These are phyloP conservation scores for Pseudogymnoascus sp. DNA, from an alignment of 2,329 filamentous ascomycete species.

Conservation along the genomic window DNA sequence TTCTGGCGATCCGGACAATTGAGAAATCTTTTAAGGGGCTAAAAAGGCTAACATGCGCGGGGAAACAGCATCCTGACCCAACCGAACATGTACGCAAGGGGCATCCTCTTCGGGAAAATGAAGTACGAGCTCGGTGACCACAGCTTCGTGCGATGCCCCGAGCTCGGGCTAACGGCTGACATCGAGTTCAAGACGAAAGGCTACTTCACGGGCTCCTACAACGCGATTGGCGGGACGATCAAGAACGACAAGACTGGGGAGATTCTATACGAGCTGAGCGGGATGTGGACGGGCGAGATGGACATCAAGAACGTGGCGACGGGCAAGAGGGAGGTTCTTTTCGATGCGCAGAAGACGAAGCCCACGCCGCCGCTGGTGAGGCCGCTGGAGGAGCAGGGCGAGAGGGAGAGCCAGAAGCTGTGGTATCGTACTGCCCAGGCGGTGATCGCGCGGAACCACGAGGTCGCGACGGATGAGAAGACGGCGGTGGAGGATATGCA, in stretches of 20 bases:
- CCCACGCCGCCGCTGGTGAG: slow-evolving; percentile 65
- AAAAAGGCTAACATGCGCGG: slow-evolving; percentile 30
- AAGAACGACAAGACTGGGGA: slow-evolving; percentile 83
- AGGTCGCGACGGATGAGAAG: slow-evolving; percentile 86
- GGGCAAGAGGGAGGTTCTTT: slow-evolving; percentile 79
- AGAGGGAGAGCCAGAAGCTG: slow-evolving; percentile 79
- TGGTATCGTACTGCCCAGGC: slow-evolving; percentile 78
- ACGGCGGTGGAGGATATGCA: slow-evolving; percentile 92
- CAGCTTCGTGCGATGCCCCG: slow-evolving; percentile 84
- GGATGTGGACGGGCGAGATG: slow-evolving; percentile 94
- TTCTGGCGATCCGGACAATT: background rate
- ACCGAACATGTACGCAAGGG: slow-evolving; percentile 97
- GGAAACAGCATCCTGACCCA: slow-evolving; percentile 67
- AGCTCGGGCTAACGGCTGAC: slow-evolving; percentile 76
- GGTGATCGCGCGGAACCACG: slow-evolving; percentile 77
- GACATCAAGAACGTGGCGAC: slow-evolving; percentile 83
- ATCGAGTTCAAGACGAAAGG: slow-evolving; percentile 98
- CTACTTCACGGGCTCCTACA: slow-evolving; percentile 93
- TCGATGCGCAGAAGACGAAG: slow-evolving; percentile 72
- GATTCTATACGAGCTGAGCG: slow-evolving; percentile 80
- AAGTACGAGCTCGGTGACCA: slow-evolving; percentile 98
- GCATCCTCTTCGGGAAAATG: slow-evolving; percentile 98
- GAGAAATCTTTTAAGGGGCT: background rate
- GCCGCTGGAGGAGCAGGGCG: slow-evolving; percentile 76
- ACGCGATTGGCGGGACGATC: slow-evolving; percentile 86